phyloP scores from a whole-genome alignment of 139 green algal species.

The Tetratostichococcus sp. region DNA sequence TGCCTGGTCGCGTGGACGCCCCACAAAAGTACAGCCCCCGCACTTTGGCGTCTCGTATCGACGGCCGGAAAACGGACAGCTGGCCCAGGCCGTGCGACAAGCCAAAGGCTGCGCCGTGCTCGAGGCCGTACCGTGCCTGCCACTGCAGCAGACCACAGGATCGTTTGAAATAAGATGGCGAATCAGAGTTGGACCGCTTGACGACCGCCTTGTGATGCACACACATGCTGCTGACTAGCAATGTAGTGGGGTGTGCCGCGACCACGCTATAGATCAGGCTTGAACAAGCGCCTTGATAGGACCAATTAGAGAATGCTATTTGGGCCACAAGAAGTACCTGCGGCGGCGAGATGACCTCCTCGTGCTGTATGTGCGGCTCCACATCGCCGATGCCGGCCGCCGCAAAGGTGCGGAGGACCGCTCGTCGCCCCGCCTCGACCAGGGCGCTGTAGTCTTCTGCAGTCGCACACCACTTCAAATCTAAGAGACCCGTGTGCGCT shows the following conservation, averaged over 20 bases:
- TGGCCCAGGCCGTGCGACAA: conserved; percentile 76
- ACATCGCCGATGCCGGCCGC: conserved; percentile 49
- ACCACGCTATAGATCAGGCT: too few relatives aligned
- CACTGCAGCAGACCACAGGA: conserved; percentile 7
- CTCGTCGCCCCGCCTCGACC: conserved; percentile 47
- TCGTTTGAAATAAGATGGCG: too few relatives aligned
- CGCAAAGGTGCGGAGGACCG: conserved; percentile 39
- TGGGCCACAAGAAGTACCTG: conserved; percentile 11
- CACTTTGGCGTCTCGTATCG: conserved; percentile 7
- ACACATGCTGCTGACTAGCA: too few relatives aligned
- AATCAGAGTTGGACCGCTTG: too few relatives aligned
- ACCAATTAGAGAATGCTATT: too few relatives aligned
- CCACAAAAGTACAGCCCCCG: conserved; percentile 74
- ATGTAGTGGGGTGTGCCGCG: too few relatives aligned
- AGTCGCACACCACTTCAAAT: not conserved
- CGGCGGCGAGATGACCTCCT: conserved; percentile 54
- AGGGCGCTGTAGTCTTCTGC: conserved; percentile 41
- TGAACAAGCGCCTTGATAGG: too few relatives aligned
- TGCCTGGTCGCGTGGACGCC: conserved; percentile 71
- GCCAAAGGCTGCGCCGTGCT: conserved; percentile 81
- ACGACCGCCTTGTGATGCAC: too few relatives aligned
- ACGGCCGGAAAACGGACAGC: conserved; percentile 67
- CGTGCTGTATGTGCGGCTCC: conserved; percentile 43
- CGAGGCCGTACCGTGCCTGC: conserved; percentile 53
- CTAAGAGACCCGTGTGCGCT: too few relatives aligned